A percentile compares a stretch with the other conserved stretches of the same genome.
These are phyloP conservation scores for Cercospora sp. DNA, from an alignment of 2,329 filamentous ascomycete species.

Conservation along the genomic window DNA sequence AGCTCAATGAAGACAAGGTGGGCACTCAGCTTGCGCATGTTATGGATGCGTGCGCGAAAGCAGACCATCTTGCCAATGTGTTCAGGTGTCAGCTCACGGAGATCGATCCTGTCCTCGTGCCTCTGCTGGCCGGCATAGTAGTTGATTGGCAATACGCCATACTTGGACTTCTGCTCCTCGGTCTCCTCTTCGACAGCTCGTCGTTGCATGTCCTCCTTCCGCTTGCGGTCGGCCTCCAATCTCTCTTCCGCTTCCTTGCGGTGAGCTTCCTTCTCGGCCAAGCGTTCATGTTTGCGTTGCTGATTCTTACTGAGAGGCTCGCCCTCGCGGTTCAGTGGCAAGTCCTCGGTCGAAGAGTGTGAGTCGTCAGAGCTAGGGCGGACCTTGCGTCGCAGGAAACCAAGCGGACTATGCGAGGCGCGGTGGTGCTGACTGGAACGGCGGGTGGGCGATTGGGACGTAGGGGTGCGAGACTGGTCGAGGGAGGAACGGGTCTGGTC, in stretches of 20 bases:
- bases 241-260: constrained; percentile 48
- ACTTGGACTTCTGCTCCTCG: constrained; percentile 59
- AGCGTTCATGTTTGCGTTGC: constrained; percentile 51
- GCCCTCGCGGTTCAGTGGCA: constrained; percentile 52
- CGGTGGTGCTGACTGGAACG: constrained; percentile 35
- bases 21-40: constrained; percentile 77
- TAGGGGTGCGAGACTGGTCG: constrained; percentile 20
- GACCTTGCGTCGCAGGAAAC: constrained; percentile 37
- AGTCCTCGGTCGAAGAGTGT: constrained; percentile 39
- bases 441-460: constrained; percentile 26
- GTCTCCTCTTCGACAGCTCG: constrained; percentile 57
- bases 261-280: constrained; percentile 49
- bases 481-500: constrained; percentile 22
- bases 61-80: constrained; percentile 60
- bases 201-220: constrained; percentile 51
- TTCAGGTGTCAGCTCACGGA: constrained; percentile 55
- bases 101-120: constrained; percentile 49
- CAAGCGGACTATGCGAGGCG: constrained; percentile 38
- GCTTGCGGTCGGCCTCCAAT: constrained; percentile 48
- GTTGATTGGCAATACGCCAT: constrained; percentile 60
- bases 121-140: constrained; percentile 57
- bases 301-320: constrained; percentile 54
- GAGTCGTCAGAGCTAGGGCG: constrained; percentile 37
- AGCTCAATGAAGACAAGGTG: constrained; percentile 84
- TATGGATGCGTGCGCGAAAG: constrained; percentile 74